phyloP scores from a whole-genome alignment of 306 rosid species.

The Comarum palustre region DNA sequence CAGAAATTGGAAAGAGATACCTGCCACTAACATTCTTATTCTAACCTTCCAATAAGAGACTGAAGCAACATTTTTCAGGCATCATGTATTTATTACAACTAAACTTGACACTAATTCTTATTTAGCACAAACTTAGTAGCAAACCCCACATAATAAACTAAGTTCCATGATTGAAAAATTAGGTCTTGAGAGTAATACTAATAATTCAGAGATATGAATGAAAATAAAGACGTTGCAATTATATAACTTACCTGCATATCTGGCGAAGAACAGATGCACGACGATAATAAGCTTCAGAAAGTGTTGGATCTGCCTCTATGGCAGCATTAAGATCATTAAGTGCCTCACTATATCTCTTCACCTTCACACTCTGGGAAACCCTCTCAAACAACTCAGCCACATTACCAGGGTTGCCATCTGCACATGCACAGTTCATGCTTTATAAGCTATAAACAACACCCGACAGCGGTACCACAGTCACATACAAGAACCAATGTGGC shows the following conservation, averaged over 20 bases:
- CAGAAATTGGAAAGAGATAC: constrained; percentile 53
- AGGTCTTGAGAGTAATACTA: background rate
- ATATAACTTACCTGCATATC: constrained; percentile 66
- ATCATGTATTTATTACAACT: background rate
- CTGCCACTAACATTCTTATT: background rate
- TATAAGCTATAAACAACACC: constrained; percentile 17
- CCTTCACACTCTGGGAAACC: constrained; percentile 73
- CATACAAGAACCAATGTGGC: constrained; percentile 7
- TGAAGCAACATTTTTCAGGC: background rate
- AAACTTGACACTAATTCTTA: background rate
- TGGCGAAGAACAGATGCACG: constrained; percentile 88
- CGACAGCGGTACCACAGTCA: background rate
- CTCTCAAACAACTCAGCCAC: constrained; percentile 77
- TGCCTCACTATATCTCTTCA: constrained; percentile 81
- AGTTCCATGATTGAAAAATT: background rate
- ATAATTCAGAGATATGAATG: background rate
- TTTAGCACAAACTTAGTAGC: background rate
- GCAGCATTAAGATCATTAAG: constrained; percentile 94
- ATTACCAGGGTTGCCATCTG: constrained; percentile 66
- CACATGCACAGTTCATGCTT: constrained; percentile 9
- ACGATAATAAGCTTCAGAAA: constrained; percentile 81
- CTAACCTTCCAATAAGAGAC: background rate
- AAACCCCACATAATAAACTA: background rate
- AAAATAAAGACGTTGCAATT: constrained; percentile 20
- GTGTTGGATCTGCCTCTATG: constrained; percentile 82